phyloP scores from a whole-genome alignment of 768 basidiomycete genomes.

The Phanerodontia chrysosporium region DNA sequence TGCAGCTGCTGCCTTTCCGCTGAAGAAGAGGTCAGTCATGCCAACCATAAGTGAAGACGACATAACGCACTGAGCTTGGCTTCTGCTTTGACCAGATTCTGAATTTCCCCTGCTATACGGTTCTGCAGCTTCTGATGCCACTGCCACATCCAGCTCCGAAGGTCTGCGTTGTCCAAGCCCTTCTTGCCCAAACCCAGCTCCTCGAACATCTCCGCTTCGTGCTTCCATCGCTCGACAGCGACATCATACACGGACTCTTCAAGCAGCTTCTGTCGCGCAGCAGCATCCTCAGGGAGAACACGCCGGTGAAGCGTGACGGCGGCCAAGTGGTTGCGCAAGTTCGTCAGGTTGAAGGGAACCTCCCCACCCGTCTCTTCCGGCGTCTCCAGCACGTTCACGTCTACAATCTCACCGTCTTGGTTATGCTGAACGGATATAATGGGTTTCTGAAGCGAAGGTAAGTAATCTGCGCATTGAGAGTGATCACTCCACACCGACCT shows the following conservation, averaged over 20 bases:
- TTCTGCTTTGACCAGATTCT: constrained; percentile 39
- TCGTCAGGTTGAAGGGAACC: constrained; percentile 73
- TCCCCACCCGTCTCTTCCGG: constrained; percentile 28
- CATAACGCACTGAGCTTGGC: constrained; percentile 16
- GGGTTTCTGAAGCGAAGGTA: constrained; percentile 13
- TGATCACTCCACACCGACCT: no score
- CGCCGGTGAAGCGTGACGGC: constrained; percentile 59
- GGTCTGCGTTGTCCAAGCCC: constrained; percentile 41
- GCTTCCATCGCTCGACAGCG: constrained; percentile 64
- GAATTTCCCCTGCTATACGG: constrained; percentile 49
- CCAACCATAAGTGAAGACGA: background rate
- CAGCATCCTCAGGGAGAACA: constrained; percentile 61
- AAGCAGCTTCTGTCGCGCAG: constrained; percentile 72
- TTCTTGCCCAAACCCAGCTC: constrained; percentile 50
- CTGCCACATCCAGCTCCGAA: constrained; percentile 81
- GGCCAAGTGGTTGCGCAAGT: constrained; percentile 65
- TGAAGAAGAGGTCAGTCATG: background rate
- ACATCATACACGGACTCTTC: constrained; percentile 86
- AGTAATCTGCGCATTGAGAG: no score
- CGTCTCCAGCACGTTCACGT: constrained; percentile 19
- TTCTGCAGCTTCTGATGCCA: constrained; percentile 67
- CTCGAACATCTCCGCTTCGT: constrained; percentile 55
- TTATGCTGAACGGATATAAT: constrained; percentile 14
- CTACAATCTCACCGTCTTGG: constrained; percentile 17
- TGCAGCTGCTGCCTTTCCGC: constrained; percentile 9